These are phyloP conservation scores for Asterophora parasitica DNA, from an alignment of 768 basidiomycete species.

Conservation along the genomic window DNA sequence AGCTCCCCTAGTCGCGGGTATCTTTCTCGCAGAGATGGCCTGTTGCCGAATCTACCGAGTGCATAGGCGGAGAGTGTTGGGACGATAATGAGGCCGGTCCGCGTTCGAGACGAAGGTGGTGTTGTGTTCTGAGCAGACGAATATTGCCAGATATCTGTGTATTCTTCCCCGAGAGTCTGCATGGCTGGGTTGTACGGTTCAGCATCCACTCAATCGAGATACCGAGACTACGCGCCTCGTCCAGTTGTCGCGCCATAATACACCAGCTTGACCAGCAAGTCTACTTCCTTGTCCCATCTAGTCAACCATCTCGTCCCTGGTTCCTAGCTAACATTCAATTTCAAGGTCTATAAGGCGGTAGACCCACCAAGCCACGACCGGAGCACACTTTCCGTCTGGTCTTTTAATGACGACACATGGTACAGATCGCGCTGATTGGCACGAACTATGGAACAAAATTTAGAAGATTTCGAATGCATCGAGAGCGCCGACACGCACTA, in stretches of 20 bases:
- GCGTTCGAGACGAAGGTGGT: conserved; percentile 41
- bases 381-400: conserved; percentile 70
- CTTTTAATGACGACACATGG: conserved; percentile 68
- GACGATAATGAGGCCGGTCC: conserved; percentile 57
- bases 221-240: conserved; percentile 43
- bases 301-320: conserved; percentile 77
- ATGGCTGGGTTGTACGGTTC: conserved; percentile 40
- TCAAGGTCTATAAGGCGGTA: neutral
- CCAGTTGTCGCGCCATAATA: conserved; percentile 77
- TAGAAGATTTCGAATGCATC: conserved; percentile 10
- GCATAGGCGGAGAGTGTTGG: conserved; percentile 63
- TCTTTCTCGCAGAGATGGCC: conserved; percentile 31
- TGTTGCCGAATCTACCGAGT: conserved; percentile 43
- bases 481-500: conserved; percentile 41
- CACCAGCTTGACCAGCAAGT: conserved; percentile 57
- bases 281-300: conserved; percentile 79
- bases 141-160: conserved; percentile 76
- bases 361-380: conserved; percentile 72
- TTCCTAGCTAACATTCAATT: conserved; percentile 4
- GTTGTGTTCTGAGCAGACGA: conserved; percentile 21
- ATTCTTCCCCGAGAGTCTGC: conserved; percentile 89
- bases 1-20: conserved; percentile 30
- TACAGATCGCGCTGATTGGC: conserved; percentile 82
- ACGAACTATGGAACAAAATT: conserved; percentile 49
- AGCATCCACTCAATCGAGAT: neutral